phyloP scores from a whole-genome alignment of 768 basidiomycete species.

The Symmetrospora coprosmae region DNA sequence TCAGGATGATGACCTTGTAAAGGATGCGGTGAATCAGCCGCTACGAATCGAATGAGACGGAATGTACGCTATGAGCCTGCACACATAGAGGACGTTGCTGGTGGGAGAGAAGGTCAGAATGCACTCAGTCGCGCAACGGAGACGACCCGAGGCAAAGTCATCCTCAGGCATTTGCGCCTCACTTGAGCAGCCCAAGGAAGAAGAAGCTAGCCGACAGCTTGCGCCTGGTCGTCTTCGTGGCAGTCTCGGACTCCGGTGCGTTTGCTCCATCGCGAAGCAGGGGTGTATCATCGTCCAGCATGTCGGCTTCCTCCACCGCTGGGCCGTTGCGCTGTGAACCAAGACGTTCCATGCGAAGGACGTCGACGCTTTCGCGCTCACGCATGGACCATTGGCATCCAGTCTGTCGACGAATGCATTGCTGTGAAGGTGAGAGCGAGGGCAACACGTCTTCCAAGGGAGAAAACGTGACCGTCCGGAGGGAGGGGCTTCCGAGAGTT shows the following conservation, averaged over 20 bases:
- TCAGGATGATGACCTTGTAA: constrained; percentile 87
- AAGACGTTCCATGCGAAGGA: too few relatives aligned
- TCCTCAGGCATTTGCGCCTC: neutral
- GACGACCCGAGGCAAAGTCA: neutral
- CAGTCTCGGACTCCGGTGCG: neutral
- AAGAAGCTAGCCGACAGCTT: constrained; percentile 25
- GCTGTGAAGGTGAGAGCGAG: too few relatives aligned
- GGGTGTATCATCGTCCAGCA: neutral
- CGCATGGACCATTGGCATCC: too few relatives aligned
- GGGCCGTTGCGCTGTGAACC: too few relatives aligned
- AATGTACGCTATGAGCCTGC: neutral
- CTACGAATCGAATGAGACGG: too few relatives aligned
- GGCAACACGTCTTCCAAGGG: too few relatives aligned
- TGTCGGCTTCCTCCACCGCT: too few relatives aligned
- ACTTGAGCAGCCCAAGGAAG: constrained; percentile 30
- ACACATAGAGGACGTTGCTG: constrained; percentile 12
- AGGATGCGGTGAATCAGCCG: neutral
- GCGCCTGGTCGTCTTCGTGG: neutral
- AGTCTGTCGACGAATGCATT: too few relatives aligned
- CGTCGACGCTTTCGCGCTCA: too few relatives aligned
- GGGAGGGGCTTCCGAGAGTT: too few relatives aligned
- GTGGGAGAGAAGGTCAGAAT: neutral
- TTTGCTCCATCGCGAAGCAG: neutral
- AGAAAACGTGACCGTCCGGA: too few relatives aligned
- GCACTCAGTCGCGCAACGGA: neutral